A percentile compares a stretch with the other conserved stretches of the same genome.
These are phyloP conservation scores for Encephalitozoon intestinalis DNA, from an alignment of 371 early-diverging fungal species.

Conservation along the genomic window DNA sequence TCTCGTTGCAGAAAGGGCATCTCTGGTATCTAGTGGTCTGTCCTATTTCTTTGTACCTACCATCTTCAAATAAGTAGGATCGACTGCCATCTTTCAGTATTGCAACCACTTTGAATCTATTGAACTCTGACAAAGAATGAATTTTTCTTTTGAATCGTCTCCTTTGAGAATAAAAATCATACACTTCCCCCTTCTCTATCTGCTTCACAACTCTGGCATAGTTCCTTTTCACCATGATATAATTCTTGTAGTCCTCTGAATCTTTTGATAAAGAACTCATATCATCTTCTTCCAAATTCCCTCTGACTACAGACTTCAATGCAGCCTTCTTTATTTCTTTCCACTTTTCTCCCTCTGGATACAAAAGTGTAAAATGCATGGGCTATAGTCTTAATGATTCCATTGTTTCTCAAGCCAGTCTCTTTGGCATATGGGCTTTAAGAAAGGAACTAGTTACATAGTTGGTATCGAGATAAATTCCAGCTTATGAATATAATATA, in stretches of 20 bases:
- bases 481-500: background rate
- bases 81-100: background rate
- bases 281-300: background rate
- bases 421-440: no score
- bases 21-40: background rate
- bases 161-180: background rate
- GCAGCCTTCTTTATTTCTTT: background rate
- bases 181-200: background rate
- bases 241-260: background rate
- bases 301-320: background rate
- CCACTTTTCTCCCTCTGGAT: background rate
- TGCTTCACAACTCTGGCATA: background rate
- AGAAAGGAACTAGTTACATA: no score
- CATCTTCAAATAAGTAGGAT: background rate
- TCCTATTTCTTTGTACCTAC: background rate
- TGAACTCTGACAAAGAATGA: background rate
- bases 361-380: background rate
- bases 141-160: background rate
- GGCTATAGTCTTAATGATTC: background rate
- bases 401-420: background rate
- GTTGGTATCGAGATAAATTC: no score
- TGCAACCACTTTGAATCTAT: background rate
- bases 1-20: conserved; percentile 9
- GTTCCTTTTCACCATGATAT: background rate
- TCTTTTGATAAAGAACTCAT: background rate